Evolutionary conservation across 495 filamentous ascomycete species (phyloP).

Genomic region (Aspergillus carlsbadensis): DNA sequence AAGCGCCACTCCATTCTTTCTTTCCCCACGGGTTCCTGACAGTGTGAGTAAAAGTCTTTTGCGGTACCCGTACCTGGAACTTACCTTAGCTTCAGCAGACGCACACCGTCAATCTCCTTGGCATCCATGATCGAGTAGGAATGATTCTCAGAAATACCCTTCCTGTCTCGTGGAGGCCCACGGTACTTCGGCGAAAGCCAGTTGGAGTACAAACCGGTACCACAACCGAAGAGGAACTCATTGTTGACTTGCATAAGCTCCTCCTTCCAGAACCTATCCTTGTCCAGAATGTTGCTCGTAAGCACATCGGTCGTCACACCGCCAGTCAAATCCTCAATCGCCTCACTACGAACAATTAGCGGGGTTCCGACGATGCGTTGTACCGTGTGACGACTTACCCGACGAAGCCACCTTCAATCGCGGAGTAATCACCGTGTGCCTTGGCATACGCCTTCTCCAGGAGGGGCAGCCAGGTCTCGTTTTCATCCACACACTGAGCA

Average conservation of each 20-base stretch:
- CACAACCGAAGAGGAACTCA: conserved; percentile 85
- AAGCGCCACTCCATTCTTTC: conserved; percentile 77
- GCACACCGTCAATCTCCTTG: conserved; percentile 69
- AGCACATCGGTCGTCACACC: conserved; percentile 83
- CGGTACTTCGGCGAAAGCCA: conserved; percentile 46
- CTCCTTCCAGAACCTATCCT: conserved; percentile 83
- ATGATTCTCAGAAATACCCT: conserved; percentile 78
- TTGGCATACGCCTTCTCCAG: conserved; percentile 97
- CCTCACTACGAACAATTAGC: conserved; percentile 56
- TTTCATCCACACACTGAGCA: conserved; percentile 77
- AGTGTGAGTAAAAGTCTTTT: conserved; percentile 14
- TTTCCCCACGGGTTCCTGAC: conserved; percentile 82
- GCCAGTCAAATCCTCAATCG: conserved; percentile 89
- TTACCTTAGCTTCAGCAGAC: conserved; percentile 69
- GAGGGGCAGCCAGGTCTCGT: conserved; percentile 93
- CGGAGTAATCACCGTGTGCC: conserved; percentile 81
- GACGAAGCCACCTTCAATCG: conserved; percentile 82
- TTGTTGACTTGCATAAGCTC: conserved; percentile 83
- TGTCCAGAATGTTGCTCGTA: conserved; percentile 81
- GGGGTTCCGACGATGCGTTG: too few species aligned
- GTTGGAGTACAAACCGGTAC: conserved; percentile 61
- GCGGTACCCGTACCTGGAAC: background rate
- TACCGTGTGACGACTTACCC: conserved; percentile 43
- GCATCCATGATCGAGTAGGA: conserved; percentile 89
- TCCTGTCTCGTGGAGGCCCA: conserved; percentile 49